Base-by-base conservation (phyloP, 108 stramenopile genomes). In the Fistulifera pelliculosa region DNA sequence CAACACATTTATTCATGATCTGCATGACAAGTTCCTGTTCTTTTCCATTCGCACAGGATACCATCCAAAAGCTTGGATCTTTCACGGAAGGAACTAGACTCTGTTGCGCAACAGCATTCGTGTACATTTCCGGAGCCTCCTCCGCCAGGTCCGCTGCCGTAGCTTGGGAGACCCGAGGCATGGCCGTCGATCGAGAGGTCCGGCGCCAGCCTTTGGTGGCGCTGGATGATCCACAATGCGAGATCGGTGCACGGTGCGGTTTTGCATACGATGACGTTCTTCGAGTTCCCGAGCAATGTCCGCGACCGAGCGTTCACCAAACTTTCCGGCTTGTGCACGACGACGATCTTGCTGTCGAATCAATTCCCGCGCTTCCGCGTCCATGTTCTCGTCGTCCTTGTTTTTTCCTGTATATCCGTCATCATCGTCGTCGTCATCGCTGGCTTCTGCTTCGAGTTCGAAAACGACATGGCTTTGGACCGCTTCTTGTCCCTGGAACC, bases 51-150 rank as follows among this genome's bases (percentile, higher is more conserved):
- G 80, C 76, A 60, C 93, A 93, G 23, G 85, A 83, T 50, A 96
- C 71, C 87, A 94, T 93, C 85, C 90, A 99, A 54, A 95, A 69
- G 55, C 70, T 93, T 19, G 94, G 96, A 75, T 99, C 98, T 15
- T 80, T 79, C 12, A 93, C 90, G 23, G 85, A 87, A 0, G 98
- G 98, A 13, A 96, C 72, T 49, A 95, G 57, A 6, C 87, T 80
- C 49, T 96, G 93, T 60, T 95, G 92, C 4, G 85, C 72, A n/a
- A 96, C 90, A 19, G 79, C 88, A 8, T 35, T 35, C 1, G 79
- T 67, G 18, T 70, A 75, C 15, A 68, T 62, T 52, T 69, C 76
- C 3, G 79, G 68, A 12, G 58, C 66, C 8, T 70, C 75, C 8
- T 71, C 76, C 18, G 55, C 61, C 13, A 49, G 52, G 21, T 58